Evolutionary conservation across 139 green algal species (phyloP), one percentile per base, ranked within the genome.

Genomic region (Coccomyxa sp.): DNA sequence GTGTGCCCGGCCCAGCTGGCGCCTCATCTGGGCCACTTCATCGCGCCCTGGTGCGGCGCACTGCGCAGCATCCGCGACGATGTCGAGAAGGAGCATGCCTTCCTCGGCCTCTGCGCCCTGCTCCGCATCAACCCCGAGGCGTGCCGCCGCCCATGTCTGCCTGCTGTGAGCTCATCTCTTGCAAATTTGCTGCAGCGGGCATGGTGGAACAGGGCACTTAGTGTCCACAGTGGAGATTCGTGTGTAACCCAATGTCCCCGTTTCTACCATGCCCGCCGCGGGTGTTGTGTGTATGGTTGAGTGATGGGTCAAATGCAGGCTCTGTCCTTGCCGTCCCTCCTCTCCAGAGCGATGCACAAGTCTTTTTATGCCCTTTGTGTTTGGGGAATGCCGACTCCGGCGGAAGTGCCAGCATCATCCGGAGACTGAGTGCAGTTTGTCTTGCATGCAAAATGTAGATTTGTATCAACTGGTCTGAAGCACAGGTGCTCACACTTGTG

Each of bases 1-100:
- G 80, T 94, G 31, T 91, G 84, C 67, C 87, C 95, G 0, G 91
- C 93, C 4, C 67, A 80, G 11, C 67, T 99, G 25, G 94, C 97
- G 27, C 90, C 92, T 1, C 91, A 96, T 78, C 83, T 97, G 63
- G 75, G 32, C 12, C 87, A 94, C 86, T 98, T 99, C 67, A 63
- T 92, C 1, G 85, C 63, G 10, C 83, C 86, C 0, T 98, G 95
- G 96, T 98, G 95, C 83, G 67, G 82, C 25, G 91, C 91, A 13
- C 88, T 99, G 82, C 87, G 93, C 13, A 92, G 87, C 51, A 89
- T 99, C 14, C 85, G 94, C 14, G 96, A 99, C 85, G 96, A 95
- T 77, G 82, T 94, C 0, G 96, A 99, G 88, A 99, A 99, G 92
- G 95, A 98, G 88, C 90, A 97, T 38, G 95, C 93, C 0, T 98